These are phyloP conservation scores for Ziziphus jujuba DNA, from an alignment of 306 rosid genomes.

Conservation along the genomic window DNA sequence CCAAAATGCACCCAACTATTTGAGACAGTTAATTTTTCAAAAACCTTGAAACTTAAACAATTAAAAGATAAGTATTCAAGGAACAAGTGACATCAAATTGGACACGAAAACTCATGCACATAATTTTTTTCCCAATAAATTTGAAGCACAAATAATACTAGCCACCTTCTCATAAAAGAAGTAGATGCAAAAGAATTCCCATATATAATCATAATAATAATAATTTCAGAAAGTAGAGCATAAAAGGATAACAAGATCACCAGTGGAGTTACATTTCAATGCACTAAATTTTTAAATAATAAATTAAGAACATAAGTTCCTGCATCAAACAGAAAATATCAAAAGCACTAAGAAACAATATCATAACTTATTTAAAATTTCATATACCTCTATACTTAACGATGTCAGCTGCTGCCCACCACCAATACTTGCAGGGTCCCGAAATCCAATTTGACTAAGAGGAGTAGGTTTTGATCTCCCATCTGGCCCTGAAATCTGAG, in stretches of 20 bases:
- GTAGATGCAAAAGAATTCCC: background rate
- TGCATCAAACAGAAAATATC: too few relatives aligned
- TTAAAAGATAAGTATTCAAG: too few relatives aligned
- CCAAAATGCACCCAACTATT: background rate
- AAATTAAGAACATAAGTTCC: background rate
- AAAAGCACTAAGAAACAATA: too few relatives aligned
- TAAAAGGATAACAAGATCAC: background rate
- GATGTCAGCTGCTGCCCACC: conserved; percentile 78
- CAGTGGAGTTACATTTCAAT: background rate
- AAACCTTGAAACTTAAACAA: too few relatives aligned
- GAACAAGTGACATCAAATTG: too few relatives aligned
- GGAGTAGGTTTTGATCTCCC: conserved; percentile 68
- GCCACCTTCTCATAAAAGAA: too few relatives aligned
- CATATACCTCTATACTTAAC: conserved; percentile 78
- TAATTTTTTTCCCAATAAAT: too few relatives aligned
- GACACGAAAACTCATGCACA: too few relatives aligned
- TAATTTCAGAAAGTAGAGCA: background rate
- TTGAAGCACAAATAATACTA: background rate
- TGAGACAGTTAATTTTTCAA: background rate
- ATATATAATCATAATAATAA: too few relatives aligned
- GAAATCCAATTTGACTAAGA: conserved; percentile 87
- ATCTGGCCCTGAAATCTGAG: conserved; percentile 86
- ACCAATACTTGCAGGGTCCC: conserved; percentile 84
- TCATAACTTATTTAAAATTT: background rate
- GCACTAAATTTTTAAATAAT: too few relatives aligned